Conservation (phyloP, 108 stramenopile species). For the Cyclotella sp. region DNA sequence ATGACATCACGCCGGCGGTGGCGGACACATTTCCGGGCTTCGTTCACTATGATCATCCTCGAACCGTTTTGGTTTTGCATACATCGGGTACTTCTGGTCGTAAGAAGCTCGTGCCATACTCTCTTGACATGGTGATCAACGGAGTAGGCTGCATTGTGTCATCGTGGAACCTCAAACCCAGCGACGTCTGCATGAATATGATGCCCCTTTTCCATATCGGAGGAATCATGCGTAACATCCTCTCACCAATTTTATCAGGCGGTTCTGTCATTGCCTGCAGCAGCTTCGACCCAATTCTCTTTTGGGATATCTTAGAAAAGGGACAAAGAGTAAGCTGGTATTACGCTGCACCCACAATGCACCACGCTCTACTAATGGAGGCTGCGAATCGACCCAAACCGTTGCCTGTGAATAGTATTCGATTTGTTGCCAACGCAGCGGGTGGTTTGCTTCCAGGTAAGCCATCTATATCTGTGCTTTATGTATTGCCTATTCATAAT, state of each 20-base stretch:
- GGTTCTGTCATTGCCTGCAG: constrained; percentile 72
- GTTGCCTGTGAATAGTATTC: constrained; percentile 17
- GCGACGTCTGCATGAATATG: constrained; percentile 73
- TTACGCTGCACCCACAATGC: constrained; percentile 83
- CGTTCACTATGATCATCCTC: neutral
- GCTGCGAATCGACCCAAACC: constrained; percentile 22
- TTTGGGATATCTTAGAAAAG: constrained; percentile 52
- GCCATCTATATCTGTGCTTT: neutral
- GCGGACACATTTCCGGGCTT: neutral
- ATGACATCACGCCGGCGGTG: neutral
- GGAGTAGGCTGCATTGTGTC: constrained; percentile 61
- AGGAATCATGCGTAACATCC: constrained; percentile 56
- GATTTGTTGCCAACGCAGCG: constrained; percentile 80
- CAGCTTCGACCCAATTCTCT: constrained; percentile 58
- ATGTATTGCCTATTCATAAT: neutral
- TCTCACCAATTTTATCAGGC: constrained; percentile 61
- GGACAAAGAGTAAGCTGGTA: constrained; percentile 64
- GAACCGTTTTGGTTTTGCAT: constrained; percentile 60
- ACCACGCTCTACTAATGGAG: constrained; percentile 58
- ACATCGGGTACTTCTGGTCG: constrained; percentile 79
- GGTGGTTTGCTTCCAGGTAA: constrained; percentile 62
- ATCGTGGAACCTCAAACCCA: constrained; percentile 57
- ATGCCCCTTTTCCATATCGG: constrained; percentile 84
- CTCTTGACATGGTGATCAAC: constrained; percentile 53
- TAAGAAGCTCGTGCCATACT: constrained; percentile 75